Evolutionary conservation across 2,329 filamentous ascomycete species (phyloP).

Genomic region (Aspergillus latus): DNA sequence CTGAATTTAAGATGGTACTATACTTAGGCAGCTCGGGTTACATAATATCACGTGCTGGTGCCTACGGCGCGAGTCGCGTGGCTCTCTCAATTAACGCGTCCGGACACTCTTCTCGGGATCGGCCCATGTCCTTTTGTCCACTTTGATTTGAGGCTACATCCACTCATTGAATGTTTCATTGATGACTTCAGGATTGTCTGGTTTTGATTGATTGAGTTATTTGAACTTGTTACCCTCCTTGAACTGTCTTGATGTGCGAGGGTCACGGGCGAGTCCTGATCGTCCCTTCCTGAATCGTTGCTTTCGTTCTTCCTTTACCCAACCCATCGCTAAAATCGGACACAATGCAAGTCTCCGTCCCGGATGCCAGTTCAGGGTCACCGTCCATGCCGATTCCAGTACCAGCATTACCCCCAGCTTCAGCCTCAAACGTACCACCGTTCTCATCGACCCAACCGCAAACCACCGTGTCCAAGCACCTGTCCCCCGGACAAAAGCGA

Average conservation of each 20-base stretch:
- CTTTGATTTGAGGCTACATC: neutral
- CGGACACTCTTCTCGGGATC: neutral
- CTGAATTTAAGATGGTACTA: too few relatives aligned
- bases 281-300: neutral
- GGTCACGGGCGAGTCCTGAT: neutral
- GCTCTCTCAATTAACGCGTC: constrained; percentile 8
- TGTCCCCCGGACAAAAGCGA: constrained; percentile 3
- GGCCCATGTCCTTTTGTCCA: constrained; percentile 3
- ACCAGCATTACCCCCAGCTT: neutral
- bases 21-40: neutral
- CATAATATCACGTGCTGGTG: constrained; percentile 4
- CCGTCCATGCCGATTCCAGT: neutral
- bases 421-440: neutral
- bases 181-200: neutral
- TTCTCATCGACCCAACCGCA: neutral
- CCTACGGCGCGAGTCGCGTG: constrained; percentile 1
- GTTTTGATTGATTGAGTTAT: neutral
- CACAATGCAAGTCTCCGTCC: constrained; percentile 2
- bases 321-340: neutral
- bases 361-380: neutral
- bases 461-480: neutral
- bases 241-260: neutral
- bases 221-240: neutral
- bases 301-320: neutral
- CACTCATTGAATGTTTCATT: constrained; percentile 2